phyloP scores from a whole-genome alignment of 306 rosid genomes.

The Vachellia pachyceras region DNA sequence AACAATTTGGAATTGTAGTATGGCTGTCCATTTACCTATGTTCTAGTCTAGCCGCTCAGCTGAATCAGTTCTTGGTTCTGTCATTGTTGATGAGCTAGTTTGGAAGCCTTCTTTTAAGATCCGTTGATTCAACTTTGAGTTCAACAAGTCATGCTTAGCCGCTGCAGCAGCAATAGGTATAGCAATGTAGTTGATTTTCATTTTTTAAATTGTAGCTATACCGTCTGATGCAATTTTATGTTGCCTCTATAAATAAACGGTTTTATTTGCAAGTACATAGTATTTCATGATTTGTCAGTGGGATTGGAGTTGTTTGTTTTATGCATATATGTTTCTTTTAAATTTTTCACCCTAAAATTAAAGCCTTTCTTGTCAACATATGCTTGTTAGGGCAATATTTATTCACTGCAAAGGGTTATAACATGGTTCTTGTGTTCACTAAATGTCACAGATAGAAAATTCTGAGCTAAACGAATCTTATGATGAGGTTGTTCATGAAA shows the following conservation, averaged over 20 bases:
- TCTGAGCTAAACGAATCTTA: slow-evolving; percentile 67
- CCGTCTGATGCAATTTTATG: neutral
- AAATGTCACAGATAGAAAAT: slow-evolving; percentile 71
- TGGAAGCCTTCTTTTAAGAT: neutral
- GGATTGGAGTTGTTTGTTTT: neutral
- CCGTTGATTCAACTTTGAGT: neutral
- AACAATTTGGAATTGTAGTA: slow-evolving; percentile 13
- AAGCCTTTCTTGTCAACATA: neutral
- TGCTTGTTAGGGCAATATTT: slow-evolving; percentile 15
- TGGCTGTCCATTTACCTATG: slow-evolving; percentile 16
- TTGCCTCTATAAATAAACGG: neutral
- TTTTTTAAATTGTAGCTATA: neutral
- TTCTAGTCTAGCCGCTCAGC: neutral
- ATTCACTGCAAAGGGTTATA: neutral
- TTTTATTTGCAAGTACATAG: neutral
- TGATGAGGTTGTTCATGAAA: slow-evolving; percentile 90
- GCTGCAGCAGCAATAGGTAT: neutral
- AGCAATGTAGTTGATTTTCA: neutral
- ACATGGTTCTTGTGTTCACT: slow-evolving; percentile 26
- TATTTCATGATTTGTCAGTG: neutral
- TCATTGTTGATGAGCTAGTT: slow-evolving; percentile 1
- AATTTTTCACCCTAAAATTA: neutral
- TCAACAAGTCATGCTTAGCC: neutral
- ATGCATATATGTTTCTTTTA: neutral
- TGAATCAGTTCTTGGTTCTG: neutral